Conservation (phyloP, 2,329 filamentous ascomycete genomes). For the Arthrobotrys pseudoclavata region DNA sequence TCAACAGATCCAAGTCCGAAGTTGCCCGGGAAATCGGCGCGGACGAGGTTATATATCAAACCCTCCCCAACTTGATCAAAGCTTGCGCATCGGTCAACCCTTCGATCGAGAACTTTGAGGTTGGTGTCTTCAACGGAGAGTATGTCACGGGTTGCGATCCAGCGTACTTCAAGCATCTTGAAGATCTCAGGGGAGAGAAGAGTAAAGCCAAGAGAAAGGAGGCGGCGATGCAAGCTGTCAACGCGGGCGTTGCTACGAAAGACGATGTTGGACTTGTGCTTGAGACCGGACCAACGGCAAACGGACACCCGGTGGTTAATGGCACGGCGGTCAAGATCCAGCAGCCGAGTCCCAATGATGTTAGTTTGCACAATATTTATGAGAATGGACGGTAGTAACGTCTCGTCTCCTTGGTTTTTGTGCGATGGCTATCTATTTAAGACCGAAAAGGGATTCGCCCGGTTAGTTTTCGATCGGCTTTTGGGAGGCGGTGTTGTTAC, state of each 20-base stretch:
- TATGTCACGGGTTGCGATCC: slow-evolving; percentile 85
- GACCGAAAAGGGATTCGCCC: neutral
- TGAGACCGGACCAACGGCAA: slow-evolving; percentile 73
- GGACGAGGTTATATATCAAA: slow-evolving; percentile 82
- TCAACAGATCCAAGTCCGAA: slow-evolving; percentile 73
- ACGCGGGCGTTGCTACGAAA: slow-evolving; percentile 74
- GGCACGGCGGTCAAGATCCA: slow-evolving; percentile 46
- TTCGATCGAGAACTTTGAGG: slow-evolving; percentile 79
- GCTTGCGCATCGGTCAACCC: slow-evolving; percentile 79
- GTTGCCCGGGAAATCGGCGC: slow-evolving; percentile 79
- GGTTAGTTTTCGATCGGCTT: neutral
- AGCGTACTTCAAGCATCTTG: slow-evolving; percentile 85
- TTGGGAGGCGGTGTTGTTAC: slow-evolving; percentile 7
- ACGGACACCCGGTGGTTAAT: slow-evolving; percentile 64
- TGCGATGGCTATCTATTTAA: slow-evolving; percentile 4
- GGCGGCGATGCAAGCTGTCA: slow-evolving; percentile 75
- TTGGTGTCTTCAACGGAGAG: slow-evolving; percentile 90
- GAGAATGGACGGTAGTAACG: slow-evolving; percentile 55
- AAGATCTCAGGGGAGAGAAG: slow-evolving; percentile 78
- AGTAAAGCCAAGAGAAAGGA: slow-evolving; percentile 77
- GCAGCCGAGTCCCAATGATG: slow-evolving; percentile 57
- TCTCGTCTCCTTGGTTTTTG: slow-evolving; percentile 11
- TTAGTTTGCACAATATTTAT: slow-evolving; percentile 59
- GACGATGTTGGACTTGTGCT: slow-evolving; percentile 72
- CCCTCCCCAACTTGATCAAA: slow-evolving; percentile 81